These are phyloP conservation scores for Protea cynaroides DNA, from an alignment of 164 flowering plant species.

Conservation along the genomic window DNA sequence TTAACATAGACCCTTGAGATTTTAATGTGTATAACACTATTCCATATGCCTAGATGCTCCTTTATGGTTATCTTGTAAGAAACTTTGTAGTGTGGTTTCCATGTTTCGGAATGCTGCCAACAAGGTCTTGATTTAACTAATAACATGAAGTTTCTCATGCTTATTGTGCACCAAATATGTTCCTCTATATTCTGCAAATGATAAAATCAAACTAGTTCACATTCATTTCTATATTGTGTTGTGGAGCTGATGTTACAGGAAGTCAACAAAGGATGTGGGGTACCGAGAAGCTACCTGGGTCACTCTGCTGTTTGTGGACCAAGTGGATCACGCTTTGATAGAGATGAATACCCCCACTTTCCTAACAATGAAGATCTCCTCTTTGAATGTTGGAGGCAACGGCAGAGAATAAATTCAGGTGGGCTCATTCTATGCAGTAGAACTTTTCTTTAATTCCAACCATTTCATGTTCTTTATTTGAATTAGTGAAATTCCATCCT, in stretches of 20 bases:
- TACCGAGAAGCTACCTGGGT: conserved; percentile 11
- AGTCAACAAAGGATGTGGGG: conserved; percentile 16
- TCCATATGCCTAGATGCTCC: too few relatives aligned
- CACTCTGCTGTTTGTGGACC: conserved; percentile 8
- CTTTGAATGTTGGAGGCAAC: conserved; percentile 55
- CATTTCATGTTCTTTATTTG: background rate
- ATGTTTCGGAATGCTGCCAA: background rate
- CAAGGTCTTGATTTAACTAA: too few relatives aligned
- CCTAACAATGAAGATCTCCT: conserved; percentile 43
- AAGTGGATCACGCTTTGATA: conserved; percentile 30
- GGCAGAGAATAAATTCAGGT: conserved; percentile 49
- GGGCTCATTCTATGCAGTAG: conserved; percentile 50
- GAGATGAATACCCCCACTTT: conserved; percentile 46
- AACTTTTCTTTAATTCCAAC: conserved; percentile 17
- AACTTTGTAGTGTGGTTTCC: background rate
- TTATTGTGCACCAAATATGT: background rate
- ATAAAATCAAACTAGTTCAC: background rate
- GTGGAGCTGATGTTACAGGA: conserved; percentile 24
- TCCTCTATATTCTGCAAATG: background rate
- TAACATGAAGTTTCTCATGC: background rate
- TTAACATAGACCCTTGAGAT: too few relatives aligned
- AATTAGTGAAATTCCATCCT: too few relatives aligned
- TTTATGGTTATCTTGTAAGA: too few relatives aligned
- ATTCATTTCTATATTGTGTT: background rate
- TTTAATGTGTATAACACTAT: too few relatives aligned